Conservation (phyloP, 768 basidiomycete genomes). For the Calocera viscosa region DNA sequence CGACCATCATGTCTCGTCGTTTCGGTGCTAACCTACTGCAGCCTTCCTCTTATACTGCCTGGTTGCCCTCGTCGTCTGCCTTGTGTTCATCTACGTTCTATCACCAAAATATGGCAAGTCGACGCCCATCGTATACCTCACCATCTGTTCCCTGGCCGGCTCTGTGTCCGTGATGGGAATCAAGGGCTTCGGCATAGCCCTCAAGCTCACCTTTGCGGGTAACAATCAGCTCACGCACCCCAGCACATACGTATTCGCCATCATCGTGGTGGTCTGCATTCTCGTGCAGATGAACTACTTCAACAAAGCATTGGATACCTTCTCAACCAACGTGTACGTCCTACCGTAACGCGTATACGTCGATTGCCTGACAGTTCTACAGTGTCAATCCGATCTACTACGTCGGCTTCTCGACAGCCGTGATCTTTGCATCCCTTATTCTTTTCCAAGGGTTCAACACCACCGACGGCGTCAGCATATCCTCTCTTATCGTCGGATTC, state of each 20-base stretch:
- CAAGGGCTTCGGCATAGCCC: constrained; percentile 94
- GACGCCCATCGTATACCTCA: constrained; percentile 85
- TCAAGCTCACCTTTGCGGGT: constrained; percentile 85
- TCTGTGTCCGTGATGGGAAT: constrained; percentile 98
- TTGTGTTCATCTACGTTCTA: constrained; percentile 78
- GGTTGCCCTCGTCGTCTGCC: constrained; percentile 63
- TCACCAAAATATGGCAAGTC: constrained; percentile 76
- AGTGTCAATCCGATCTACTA: constrained; percentile 98
- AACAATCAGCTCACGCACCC: constrained; percentile 91
- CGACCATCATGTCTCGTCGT: background rate
- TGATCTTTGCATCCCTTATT: constrained; percentile 86
- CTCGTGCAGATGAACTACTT: constrained; percentile 91
- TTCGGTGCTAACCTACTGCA: constrained; percentile 24
- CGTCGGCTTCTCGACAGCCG: constrained; percentile 88
- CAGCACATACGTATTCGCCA: constrained; percentile 91
- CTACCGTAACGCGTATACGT: background rate
- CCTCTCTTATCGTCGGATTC: constrained; percentile 84
- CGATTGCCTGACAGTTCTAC: background rate
- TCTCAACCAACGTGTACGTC: constrained; percentile 92
- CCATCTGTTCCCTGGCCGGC: constrained; percentile 91
- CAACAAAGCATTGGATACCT: constrained; percentile 94
- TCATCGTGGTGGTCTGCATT: constrained; percentile 72
- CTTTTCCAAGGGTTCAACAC: constrained; percentile 98
- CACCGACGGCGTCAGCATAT: constrained; percentile 60
- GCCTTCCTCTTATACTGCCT: constrained; percentile 88